These are phyloP conservation scores for Rhodamnia argentea DNA, from an alignment of 345 rosid genomes.

Conservation along the genomic window DNA sequence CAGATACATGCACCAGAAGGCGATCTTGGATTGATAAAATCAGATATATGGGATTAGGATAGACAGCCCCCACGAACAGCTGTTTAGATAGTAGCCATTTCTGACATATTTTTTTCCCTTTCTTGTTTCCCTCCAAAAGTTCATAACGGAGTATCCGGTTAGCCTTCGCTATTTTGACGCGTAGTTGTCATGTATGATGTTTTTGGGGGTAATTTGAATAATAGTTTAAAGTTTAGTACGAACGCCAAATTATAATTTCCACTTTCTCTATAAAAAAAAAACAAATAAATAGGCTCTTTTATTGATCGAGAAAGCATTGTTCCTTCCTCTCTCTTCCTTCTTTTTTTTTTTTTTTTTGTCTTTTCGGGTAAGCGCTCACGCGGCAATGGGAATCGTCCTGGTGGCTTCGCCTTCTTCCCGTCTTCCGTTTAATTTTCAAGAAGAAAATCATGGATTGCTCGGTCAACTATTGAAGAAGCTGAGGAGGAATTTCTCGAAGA, in stretches of 20 bases:
- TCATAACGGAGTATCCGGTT: rapidly evolving
- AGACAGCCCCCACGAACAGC: not conserved
- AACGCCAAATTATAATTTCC: not conserved
- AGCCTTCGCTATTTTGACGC: rapidly evolving
- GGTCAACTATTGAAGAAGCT: not conserved
- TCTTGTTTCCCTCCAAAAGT: not conserved
- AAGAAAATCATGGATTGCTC: not conserved
- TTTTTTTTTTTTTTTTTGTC: not conserved
- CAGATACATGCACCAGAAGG: not conserved
- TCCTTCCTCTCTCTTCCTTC: too few relatives aligned
- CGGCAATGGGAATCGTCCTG: not conserved
- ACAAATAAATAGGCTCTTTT: not conserved
- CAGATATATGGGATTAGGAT: not conserved
- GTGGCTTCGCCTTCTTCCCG: not conserved
- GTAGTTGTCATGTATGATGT: not conserved
- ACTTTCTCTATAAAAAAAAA: rapidly evolving
- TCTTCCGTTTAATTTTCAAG: not conserved
- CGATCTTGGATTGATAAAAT: not conserved
- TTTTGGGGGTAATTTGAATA: not conserved
- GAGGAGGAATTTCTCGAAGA: too few relatives aligned
- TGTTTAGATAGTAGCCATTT: not conserved
- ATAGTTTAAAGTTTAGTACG: not conserved
- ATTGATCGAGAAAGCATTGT: too few relatives aligned
- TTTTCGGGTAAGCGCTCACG: not conserved
- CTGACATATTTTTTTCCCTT: not conserved